A percentile compares a stretch with the other conserved stretches of the same genome.
Conservation (phyloP, 176 grass and related monocot species). For the Carex parvula region DNA sequence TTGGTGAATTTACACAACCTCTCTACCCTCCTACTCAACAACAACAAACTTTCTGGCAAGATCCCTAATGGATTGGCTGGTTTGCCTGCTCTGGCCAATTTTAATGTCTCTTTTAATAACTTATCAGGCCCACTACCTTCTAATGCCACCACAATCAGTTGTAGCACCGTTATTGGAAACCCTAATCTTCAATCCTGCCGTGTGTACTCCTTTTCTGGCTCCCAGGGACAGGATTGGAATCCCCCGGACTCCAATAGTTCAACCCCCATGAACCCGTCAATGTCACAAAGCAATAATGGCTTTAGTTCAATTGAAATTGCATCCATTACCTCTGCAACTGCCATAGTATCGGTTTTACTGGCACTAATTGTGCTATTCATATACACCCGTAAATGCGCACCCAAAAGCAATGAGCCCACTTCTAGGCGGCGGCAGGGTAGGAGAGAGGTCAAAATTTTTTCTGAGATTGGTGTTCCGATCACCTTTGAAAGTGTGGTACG, state of each 20-base stretch:
- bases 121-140: constrained; percentile 79
- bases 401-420: constrained; percentile 42
- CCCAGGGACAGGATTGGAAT: constrained; percentile 48
- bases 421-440: constrained; percentile 61
- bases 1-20: constrained; percentile 71
- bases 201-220: constrained; percentile 56
- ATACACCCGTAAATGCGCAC: constrained; percentile 90
- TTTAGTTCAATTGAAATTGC: constrained; percentile 94
- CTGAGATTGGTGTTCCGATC: constrained; percentile 66
- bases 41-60: constrained; percentile 87
- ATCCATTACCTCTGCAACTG: constrained; percentile 87
- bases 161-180: constrained; percentile 80
- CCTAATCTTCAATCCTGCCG: constrained; percentile 86
- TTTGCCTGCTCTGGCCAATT: constrained; percentile 45
- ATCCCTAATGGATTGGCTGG: constrained; percentile 63
- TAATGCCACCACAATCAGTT: constrained; percentile 59
- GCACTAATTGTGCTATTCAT: constrained; percentile 78
- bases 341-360: constrained; percentile 91
- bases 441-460: constrained; percentile 71
- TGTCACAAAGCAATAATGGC: constrained; percentile 38
- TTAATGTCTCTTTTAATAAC: constrained; percentile 97
- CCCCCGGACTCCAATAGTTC: constrained; percentile 47
- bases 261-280: constrained; percentile 29
- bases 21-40: constrained; percentile 61
- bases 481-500: constrained; percentile 78